phyloP scores from a whole-genome alignment of 2,329 filamentous ascomycete species.

The Ceratocystis albifundus region DNA sequence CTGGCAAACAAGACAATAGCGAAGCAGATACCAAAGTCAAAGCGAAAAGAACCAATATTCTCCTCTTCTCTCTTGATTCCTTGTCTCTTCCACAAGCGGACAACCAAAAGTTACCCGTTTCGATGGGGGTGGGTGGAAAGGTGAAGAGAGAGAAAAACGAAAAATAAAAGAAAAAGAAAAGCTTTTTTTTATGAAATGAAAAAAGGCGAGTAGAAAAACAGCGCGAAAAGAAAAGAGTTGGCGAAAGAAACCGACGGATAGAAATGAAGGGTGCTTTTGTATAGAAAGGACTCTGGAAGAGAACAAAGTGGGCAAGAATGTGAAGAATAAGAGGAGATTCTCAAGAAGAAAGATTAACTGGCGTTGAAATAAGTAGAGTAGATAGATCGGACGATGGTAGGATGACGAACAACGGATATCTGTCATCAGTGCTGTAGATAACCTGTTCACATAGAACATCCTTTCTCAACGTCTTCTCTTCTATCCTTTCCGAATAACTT shows the following conservation, averaged over 20 bases:
- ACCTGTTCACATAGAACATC: background rate
- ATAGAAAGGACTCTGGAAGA: background rate
- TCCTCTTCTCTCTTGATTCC: too few species aligned
- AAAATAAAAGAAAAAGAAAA: constrained; percentile 17
- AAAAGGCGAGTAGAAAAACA: background rate
- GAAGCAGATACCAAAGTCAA: too few species aligned
- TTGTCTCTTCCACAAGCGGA: too few species aligned
- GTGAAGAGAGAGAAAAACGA: background rate
- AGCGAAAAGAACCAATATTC: too few species aligned
- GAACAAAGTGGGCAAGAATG: too few species aligned
- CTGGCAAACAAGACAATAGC: too few species aligned
- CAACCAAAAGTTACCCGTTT: too few species aligned
- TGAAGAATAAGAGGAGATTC: too few species aligned
- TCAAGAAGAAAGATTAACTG: too few species aligned
- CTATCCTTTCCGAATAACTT: background rate
- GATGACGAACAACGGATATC: too few species aligned
- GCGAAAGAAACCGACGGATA: constrained; percentile 23
- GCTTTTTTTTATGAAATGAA: constrained; percentile 13
- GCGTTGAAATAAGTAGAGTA: too few species aligned
- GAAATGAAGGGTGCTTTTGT: constrained; percentile 15
- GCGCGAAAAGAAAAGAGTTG: background rate
- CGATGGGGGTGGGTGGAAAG: background rate
- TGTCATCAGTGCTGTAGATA: background rate
- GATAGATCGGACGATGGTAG: too few species aligned
- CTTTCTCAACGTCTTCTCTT: background rate